phyloP scores from a whole-genome alignment of 768 basidiomycete genomes.

The Pisolithus albus region DNA sequence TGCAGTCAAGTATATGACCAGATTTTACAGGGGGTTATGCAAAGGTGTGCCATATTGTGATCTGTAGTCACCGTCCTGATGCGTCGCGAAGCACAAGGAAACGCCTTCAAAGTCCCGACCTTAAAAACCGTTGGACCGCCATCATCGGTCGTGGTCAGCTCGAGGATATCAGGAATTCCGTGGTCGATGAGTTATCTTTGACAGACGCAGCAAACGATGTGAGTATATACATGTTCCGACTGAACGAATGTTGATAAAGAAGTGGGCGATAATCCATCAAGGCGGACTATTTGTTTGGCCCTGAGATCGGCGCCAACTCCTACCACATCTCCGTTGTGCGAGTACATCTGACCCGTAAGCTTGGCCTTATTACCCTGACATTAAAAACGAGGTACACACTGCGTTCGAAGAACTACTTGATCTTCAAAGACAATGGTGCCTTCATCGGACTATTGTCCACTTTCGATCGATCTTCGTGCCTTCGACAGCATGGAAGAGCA shows the following conservation, averaged over 20 bases:
- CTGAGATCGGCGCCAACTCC: slow-evolving; percentile 6
- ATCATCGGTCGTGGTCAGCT: slow-evolving; percentile 23
- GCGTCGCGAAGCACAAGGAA: slow-evolving; percentile 6
- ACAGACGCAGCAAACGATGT: slow-evolving; percentile 29
- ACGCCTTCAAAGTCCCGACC: slow-evolving; percentile 23
- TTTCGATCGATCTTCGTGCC: not conserved
- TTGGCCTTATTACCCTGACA: slow-evolving; percentile 32
- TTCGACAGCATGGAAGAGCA: slow-evolving; percentile 34
- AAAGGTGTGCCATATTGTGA: slow-evolving; percentile 11
- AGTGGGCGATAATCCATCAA: not conserved
- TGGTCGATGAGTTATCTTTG: slow-evolving; percentile 34
- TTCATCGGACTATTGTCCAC: not conserved
- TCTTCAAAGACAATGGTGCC: slow-evolving; percentile 12
- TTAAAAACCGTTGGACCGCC: slow-evolving; percentile 31
- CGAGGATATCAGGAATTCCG: slow-evolving; percentile 35
- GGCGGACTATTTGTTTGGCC: not conserved
- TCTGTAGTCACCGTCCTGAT: not conserved
- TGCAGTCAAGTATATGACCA: slow-evolving; percentile 10
- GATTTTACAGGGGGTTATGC: slow-evolving; percentile 27
- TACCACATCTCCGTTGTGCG: slow-evolving; percentile 28
- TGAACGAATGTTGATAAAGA: not conserved
- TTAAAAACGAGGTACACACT: slow-evolving; percentile 33
- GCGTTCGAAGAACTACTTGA: slow-evolving; percentile 36
- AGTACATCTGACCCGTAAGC: slow-evolving; percentile 30
- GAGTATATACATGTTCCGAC: not conserved